phyloP scores from a whole-genome alignment of 768 basidiomycete species.

The Mycena galericulata region DNA sequence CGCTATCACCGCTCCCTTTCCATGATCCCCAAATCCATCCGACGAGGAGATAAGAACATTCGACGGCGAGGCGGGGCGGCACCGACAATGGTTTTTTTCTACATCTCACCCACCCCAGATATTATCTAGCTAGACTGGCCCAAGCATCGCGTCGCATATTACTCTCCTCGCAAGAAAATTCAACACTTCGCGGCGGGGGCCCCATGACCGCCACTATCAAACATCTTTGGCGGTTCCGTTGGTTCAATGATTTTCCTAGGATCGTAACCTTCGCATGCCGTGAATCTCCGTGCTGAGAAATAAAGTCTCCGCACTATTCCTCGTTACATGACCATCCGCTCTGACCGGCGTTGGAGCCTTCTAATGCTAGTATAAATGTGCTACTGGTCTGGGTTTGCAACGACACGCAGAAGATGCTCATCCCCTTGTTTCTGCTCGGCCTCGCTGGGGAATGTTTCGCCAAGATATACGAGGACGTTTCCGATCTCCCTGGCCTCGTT shows the following conservation, averaged over 20 bases:
- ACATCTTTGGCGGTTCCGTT: slow-evolving; percentile 1
- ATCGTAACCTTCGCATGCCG: not conserved
- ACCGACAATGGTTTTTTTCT: slow-evolving; percentile 5
- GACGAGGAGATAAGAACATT: slow-evolving; percentile 13
- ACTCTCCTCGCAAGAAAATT: slow-evolving; percentile 13
- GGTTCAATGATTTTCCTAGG: not conserved
- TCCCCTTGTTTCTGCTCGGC: not conserved
- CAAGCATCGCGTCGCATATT: slow-evolving; percentile 8
- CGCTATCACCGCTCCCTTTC: too few species aligned
- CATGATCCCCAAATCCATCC: slow-evolving; percentile 4
- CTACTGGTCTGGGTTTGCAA: slow-evolving; percentile 2
- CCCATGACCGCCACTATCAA: slow-evolving; percentile 9
- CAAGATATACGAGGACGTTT: not conserved
- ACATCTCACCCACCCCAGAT: slow-evolving; percentile 12
- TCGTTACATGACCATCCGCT: slow-evolving; percentile 19
- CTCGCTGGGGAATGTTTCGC: not conserved
- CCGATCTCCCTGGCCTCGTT: not conserved
- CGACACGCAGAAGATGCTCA: too few species aligned
- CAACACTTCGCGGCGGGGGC: slow-evolving; percentile 4
- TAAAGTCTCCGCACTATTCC: slow-evolving; percentile 13
- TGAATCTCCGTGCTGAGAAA: slow-evolving; percentile 8
- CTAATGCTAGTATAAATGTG: slow-evolving; percentile 4
- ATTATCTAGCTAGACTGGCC: slow-evolving; percentile 9
- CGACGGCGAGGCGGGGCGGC: not conserved
- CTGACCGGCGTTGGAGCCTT: slow-evolving; percentile 16